Conservation (phyloP, 192 early-diverging fungal species). For the Neocallimastix lanati region DNA sequence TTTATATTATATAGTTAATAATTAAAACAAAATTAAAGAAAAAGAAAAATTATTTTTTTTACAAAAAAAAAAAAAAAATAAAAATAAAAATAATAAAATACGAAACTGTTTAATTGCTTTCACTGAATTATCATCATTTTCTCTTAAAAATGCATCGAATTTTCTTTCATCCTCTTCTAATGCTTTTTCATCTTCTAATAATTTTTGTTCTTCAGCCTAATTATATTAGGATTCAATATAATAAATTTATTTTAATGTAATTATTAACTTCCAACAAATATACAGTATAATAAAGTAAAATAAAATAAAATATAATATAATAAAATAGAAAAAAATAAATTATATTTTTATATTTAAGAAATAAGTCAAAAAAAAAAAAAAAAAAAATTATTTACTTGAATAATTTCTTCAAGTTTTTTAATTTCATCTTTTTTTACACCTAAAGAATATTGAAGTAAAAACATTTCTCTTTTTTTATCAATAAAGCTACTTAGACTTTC, state of each 20-base stretch:
- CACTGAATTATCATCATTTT: constrained; percentile 41
- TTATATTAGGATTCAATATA: too few relatives aligned
- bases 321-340: too few relatives aligned
- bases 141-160: constrained; percentile 38
- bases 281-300: too few relatives aligned
- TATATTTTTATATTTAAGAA: too few relatives aligned
- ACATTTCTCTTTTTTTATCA: constrained; percentile 39
- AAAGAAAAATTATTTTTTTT: too few relatives aligned
- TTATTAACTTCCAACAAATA: too few relatives aligned
- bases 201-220: constrained; percentile 30
- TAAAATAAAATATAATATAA: too few relatives aligned
- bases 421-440: constrained; percentile 39
- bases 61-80: neutral
- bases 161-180: constrained; percentile 40
- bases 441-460: constrained; percentile 35
- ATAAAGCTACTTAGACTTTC: constrained; percentile 38
- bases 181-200: constrained; percentile 36
- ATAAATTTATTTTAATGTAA: too few relatives aligned
- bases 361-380: too few relatives aligned
- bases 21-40: too few relatives aligned
- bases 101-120: constrained; percentile 25
- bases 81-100: constrained; percentile 2
- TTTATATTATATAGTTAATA: too few relatives aligned
- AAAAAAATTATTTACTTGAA: constrained; percentile 8
- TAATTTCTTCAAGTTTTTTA: constrained; percentile 35